Conservation (phyloP, 1,284 basidiomycete genomes). For the Rhodotorula sp. region DNA sequence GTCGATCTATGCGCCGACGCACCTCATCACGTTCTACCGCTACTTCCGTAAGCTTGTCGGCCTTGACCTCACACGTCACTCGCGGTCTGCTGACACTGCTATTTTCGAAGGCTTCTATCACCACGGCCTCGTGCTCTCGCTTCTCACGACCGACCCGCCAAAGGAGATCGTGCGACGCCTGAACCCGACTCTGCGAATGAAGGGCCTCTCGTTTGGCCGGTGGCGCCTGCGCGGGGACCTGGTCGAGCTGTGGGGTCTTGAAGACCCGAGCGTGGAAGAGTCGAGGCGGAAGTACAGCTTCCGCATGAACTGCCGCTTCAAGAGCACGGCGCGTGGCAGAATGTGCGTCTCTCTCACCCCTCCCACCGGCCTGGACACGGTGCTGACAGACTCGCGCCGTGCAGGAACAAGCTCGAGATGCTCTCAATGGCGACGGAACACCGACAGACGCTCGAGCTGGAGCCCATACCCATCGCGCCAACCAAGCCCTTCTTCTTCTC, state of each 20-base stretch:
- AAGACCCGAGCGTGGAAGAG: slow-evolving; percentile 38
- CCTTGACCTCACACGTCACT: background rate
- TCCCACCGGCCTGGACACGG: background rate
- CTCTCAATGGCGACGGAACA: slow-evolving; percentile 39
- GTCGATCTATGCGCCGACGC: slow-evolving; percentile 40
- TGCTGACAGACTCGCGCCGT: background rate
- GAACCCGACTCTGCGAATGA: slow-evolving; percentile 35
- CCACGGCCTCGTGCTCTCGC: slow-evolving; percentile 43
- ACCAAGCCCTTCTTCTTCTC: slow-evolving; percentile 45
- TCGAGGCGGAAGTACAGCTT: slow-evolving; percentile 42
- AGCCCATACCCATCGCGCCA: slow-evolving; percentile 34
- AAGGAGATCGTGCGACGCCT: slow-evolving; percentile 38
- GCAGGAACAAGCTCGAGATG: slow-evolving; percentile 46
- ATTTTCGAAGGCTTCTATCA: slow-evolving; percentile 25
- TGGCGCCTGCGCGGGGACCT: slow-evolving; percentile 34
- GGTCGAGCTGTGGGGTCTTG: slow-evolving; percentile 40
- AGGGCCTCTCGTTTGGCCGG: slow-evolving; percentile 35
- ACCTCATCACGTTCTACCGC: slow-evolving; percentile 45
- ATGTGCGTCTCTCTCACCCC: slow-evolving; percentile 27
- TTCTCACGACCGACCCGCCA: slow-evolving; percentile 43
- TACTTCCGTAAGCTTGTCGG: slow-evolving; percentile 20
- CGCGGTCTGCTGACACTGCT: background rate
- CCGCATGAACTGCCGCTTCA: slow-evolving; percentile 37
- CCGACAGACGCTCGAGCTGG: slow-evolving; percentile 34
- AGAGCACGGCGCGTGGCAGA: slow-evolving; percentile 39